Evolutionary conservation across 2,329 filamentous ascomycete genomes (phyloP).

Genomic region (Dactylellina drechsleri): DNA sequence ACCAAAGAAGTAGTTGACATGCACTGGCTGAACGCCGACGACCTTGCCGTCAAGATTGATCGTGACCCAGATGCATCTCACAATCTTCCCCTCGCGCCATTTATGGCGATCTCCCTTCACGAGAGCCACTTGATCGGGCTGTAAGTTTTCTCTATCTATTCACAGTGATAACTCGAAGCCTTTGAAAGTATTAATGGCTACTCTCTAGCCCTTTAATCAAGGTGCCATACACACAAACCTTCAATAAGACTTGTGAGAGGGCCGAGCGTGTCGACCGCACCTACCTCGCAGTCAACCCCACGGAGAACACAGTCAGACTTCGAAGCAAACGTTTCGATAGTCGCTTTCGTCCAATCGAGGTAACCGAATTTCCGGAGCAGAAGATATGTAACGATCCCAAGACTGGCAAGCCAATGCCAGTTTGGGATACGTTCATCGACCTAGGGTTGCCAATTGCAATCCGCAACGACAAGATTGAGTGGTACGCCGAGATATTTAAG

Average conservation of each 20-base stretch:
- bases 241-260: constrained; percentile 48
- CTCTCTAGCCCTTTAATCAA: constrained; percentile 40
- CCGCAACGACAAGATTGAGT: constrained; percentile 27
- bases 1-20: constrained; percentile 46
- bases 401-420: constrained; percentile 44
- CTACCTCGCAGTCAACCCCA: constrained; percentile 36
- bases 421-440: constrained; percentile 51
- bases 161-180: not conserved
- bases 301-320: constrained; percentile 42
- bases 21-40: constrained; percentile 49
- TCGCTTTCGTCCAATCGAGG: constrained; percentile 27
- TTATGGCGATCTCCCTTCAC: constrained; percentile 40
- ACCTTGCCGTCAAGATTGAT: constrained; percentile 25
- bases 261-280: constrained; percentile 51
- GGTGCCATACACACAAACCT: constrained; percentile 43
- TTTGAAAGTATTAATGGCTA: not conserved
- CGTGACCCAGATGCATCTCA: constrained; percentile 9
- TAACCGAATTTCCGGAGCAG: constrained; percentile 31
- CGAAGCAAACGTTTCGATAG: constrained; percentile 37
- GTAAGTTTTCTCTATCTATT: constrained; percentile 19
- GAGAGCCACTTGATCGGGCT: constrained; percentile 43
- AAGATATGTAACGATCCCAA: constrained; percentile 50
- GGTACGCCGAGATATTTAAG: constrained; percentile 45
- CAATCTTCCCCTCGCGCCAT: constrained; percentile 33
- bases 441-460: constrained; percentile 29